Evolutionary conservation across 192 early-diverging fungal genomes (phyloP), one percentile per base, ranked within the genome.

Genomic region (Lobosporangium transversale): DNA sequence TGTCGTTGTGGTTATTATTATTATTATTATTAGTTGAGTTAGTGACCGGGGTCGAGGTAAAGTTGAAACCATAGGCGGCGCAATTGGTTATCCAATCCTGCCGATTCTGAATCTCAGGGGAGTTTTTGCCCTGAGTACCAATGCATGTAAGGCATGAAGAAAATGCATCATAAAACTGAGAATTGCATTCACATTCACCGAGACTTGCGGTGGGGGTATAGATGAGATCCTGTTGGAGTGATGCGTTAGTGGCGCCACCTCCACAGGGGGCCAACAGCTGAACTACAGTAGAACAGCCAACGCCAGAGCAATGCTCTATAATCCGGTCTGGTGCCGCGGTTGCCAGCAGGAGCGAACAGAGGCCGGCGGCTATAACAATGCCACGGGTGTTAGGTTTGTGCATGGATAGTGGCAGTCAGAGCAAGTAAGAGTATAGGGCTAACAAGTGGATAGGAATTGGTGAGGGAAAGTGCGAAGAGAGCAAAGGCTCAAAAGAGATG

Each of bases 111-210:
- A 76, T 76, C 65, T 76, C 64, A 26, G 73, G 73, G 24, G 0
- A 23, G 24, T 47, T 58, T 29, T 67, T 18, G 2, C 53, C 73
- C 29, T 67, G 64, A 14, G 73, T 62, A 4, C 50, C 24, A 17
- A 76, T 76, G 51, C 73, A 76, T 45, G 73, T 31, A 10, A 76
- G 64, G 15, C 73, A 76, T 3, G 65, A 67, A 0, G 58, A 67
- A 11, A 67, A 58, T 3, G 17, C 36, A 11, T 62, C 52, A 40
- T 57, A 76, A 24, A 76, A 76, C 1, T 45, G 20, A 2, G 51
- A 44, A 36, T 76, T 76, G 58, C 73, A 76, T 32, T 76, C 49
- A 35, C 73, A 76, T 15, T 53, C 73, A 1, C 64, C 73, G 29
- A 76, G 73, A 17, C 52, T 57, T 11, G 32, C 45, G 31, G 73